phyloP scores from a whole-genome alignment of 306 rosid species.

The Citrullus amarus region DNA sequence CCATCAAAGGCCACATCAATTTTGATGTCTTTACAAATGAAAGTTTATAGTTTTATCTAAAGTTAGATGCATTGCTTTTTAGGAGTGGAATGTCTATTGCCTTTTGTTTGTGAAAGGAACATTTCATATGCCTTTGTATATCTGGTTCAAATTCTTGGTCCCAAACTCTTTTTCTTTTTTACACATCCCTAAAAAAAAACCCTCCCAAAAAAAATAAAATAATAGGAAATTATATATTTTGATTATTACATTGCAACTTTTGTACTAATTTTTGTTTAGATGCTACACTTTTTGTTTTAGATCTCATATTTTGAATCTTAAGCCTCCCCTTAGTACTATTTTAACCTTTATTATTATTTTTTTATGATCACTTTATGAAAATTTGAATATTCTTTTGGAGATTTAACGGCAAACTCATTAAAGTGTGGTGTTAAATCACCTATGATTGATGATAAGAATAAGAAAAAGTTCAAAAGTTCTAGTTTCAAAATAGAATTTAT shows the following conservation, averaged over 20 bases:
- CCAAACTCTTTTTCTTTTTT: not conserved
- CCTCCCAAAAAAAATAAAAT: not conserved
- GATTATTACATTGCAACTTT: not conserved
- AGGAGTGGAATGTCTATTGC: not conserved
- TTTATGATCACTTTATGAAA: not conserved
- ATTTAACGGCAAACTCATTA: not conserved
- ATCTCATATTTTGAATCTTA: not conserved
- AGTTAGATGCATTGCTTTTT: not conserved
- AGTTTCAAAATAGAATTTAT: not conserved
- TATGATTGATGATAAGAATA: too few species aligned
- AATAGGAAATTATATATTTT: not conserved
- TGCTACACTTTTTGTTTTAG: not conserved
- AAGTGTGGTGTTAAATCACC: not conserved
- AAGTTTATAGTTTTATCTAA: not conserved
- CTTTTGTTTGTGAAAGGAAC: not conserved
- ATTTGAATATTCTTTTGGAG: not conserved
- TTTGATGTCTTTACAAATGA: not conserved
- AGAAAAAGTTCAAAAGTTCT: not conserved
- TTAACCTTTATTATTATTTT: not conserved
- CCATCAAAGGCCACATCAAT: not conserved
- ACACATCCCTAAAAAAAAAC: not conserved
- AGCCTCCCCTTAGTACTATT: not conserved
- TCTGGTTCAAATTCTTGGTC: slow-evolving; percentile 3
- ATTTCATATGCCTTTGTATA: not conserved
- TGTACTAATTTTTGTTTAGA: not conserved